A percentile compares a stretch with the other conserved stretches of the same genome.
Conservation (phyloP, 495 filamentous ascomycete genomes). For the Pseudevernia furfuracea region DNA sequence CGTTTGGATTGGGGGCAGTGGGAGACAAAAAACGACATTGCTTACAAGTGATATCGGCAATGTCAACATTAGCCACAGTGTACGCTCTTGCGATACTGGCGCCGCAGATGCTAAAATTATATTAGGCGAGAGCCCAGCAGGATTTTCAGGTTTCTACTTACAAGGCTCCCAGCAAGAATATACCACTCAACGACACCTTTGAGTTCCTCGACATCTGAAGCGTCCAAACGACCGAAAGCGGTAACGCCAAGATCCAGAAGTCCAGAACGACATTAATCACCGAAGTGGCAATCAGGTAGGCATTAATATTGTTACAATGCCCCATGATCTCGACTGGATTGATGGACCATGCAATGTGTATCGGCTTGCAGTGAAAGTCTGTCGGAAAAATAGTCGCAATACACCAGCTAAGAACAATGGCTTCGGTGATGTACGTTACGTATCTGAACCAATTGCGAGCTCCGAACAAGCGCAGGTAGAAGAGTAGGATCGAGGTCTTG, state of each 20-base stretch:
- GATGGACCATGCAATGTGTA: too few relatives aligned
- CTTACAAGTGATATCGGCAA: conserved; percentile 6
- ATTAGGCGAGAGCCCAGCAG: not conserved
- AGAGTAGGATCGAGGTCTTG: too few relatives aligned
- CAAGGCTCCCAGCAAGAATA: conserved; percentile 6
- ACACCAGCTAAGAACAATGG: too few relatives aligned
- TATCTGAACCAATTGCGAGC: too few relatives aligned
- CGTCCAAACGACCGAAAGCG: conserved; percentile 11
- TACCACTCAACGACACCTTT: conserved; percentile 6
- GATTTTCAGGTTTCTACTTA: too few relatives aligned
- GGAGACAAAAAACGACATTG: not conserved
- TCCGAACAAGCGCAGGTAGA: too few relatives aligned
- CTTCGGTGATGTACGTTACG: too few relatives aligned
- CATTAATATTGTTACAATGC: conserved; percentile 2
- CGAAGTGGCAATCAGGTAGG: conserved; percentile 3
- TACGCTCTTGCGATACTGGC: conserved; percentile 12
- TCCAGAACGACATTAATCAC: conserved; percentile 9
- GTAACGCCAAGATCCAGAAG: conserved; percentile 9
- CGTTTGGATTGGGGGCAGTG: not conserved
- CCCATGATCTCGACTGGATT: not conserved
- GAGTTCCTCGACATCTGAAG: conserved; percentile 6
- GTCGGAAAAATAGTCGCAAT: too few relatives aligned
- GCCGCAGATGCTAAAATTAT: conserved; percentile 2
- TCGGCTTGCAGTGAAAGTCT: too few relatives aligned
- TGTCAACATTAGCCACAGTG: not conserved